Evolutionary conservation across 768 basidiomycete genomes (phyloP), one percentile per base, ranked within the genome.

Genomic region (Rhizopogon vulgaris): DNA sequence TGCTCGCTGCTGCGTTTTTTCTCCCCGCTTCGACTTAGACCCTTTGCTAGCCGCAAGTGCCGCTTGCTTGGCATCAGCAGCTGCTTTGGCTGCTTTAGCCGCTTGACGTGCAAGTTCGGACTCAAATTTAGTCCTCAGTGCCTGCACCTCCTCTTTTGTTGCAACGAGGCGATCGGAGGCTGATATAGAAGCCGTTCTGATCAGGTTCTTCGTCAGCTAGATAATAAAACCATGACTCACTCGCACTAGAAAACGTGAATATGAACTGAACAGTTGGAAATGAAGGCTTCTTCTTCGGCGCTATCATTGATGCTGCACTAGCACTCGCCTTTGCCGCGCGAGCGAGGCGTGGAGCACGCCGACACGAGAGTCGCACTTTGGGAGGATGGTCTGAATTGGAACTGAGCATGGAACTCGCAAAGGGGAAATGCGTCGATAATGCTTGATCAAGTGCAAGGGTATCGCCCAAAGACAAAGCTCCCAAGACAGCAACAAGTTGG

Each of bases 401-500:
- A 28, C 68, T 66, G 41, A 70, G 72, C 56, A 71, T 75, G 51
- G 74, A 61, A 51, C 60, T 52, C 14, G 61, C 58, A 41, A 67
- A 67, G 48, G 60, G 60, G 6, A 66, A 43, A 43, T 66, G 67
- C 39, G 76, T 77, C 37, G 83, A 82, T 41, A 92, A 70, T 25
- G 89, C 90, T 65, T 85, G 85, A 63, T 92, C 89, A 27, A 91
- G 71, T 34, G 87, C 86, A 39, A 90, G 73, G 12, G 83, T 79
- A 66, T 89, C 84, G 15, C 80, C 80, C 58, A 78, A 76, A 8
- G 85, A 79, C 49, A 85, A 64, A 24, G 82, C 80, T 17, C 84
- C 84, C 43, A 90, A 74, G 22, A 87, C 82, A 3, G 81, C 78
- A 12, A 80, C 81, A 39, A 92, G 72, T 68, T 89, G 87, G 48